Evolutionary conservation across 371 early-diverging fungal genomes (phyloP), one percentile per base, ranked within the genome.

Genomic region (Amoeboaphelidium protococcarum): DNA sequence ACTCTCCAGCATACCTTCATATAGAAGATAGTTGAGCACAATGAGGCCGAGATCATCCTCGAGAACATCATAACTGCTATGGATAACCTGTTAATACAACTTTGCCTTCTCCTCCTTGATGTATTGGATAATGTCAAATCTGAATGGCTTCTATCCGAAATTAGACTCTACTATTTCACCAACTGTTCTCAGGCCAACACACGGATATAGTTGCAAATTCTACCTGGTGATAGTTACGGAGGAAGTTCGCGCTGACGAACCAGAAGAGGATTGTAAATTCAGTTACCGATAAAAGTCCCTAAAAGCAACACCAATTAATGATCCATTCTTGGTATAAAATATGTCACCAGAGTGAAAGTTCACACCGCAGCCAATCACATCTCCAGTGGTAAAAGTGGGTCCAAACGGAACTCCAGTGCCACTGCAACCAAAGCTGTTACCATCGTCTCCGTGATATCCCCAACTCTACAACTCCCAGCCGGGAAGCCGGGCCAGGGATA

Each of bases 251-350:
- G n/a, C n/a, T n/a, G n/a, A n/a, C n/a, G n/a, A n/a, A n/a, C n/a
- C n/a, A n/a, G n/a, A n/a, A n/a, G n/a, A n/a, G n/a, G n/a, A n/a
- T n/a, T n/a, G n/a, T n/a, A n/a, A n/a, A n/a, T n/a, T n/a, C n/a
- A n/a, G n/a, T n/a, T n/a, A n/a, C n/a, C n/a, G 37, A 6, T 31
- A 10, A 6, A 53, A 23, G 25, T 59, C 53, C 41, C 40, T 26
- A 45, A 64, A 59, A 19, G 61, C 61, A 12, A 56, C 50, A 48
- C 86, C 89, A 23, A 91, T 68, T 52, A 67, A 65, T 3, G 68
- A 62, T 2, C 96, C 96, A 55, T 91, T 91, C 55, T 82, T 87
- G 13, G 89, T 88, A 61, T 76, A 96, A 52, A 84, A 87, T 1
- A 78, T 68, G 1, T 76, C 67, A 46, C 58, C 67, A 42, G 65